phyloP scores from a whole-genome alignment of 768 basidiomycete species.

The Pleurotus ostreatus region DNA sequence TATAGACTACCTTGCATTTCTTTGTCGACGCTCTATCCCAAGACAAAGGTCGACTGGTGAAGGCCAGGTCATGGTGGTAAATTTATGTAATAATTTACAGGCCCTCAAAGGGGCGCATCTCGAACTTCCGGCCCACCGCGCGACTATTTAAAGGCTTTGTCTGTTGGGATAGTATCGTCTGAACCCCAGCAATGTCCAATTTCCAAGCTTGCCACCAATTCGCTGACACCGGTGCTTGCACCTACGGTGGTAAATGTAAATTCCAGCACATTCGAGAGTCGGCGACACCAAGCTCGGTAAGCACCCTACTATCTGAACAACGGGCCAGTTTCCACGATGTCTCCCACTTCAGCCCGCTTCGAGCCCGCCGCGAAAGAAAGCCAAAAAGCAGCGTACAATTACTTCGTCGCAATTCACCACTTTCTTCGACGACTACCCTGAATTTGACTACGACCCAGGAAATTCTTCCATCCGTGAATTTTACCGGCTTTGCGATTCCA shows the following conservation, averaged over 20 bases:
- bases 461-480: slow-evolving; percentile 11
- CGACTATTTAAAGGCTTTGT: too few species aligned
- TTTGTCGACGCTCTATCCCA: too few species aligned
- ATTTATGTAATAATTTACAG: too few species aligned
- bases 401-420: neutral
- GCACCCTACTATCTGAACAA: neutral
- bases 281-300: neutral
- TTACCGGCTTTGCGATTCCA: slow-evolving; percentile 14
- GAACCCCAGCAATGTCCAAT: too few species aligned
- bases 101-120: too few species aligned
- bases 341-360: neutral
- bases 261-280: neutral
- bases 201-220: neutral
- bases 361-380: neutral
- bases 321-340: neutral
- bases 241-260: slow-evolving; percentile 1
- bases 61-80: too few species aligned
- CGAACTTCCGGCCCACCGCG: too few species aligned
- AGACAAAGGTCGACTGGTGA: too few species aligned
- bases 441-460: slow-evolving; percentile 9
- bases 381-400: neutral
- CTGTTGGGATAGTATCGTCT: too few species aligned
- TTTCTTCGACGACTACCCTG: slow-evolving; percentile 14
- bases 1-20: too few species aligned
- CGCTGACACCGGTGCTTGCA: neutral